Evolutionary conservation across 2,329 filamentous ascomycete genomes (phyloP), one percentile per base, ranked within the genome.

Genomic region (Malbranchea zuffiana): DNA sequence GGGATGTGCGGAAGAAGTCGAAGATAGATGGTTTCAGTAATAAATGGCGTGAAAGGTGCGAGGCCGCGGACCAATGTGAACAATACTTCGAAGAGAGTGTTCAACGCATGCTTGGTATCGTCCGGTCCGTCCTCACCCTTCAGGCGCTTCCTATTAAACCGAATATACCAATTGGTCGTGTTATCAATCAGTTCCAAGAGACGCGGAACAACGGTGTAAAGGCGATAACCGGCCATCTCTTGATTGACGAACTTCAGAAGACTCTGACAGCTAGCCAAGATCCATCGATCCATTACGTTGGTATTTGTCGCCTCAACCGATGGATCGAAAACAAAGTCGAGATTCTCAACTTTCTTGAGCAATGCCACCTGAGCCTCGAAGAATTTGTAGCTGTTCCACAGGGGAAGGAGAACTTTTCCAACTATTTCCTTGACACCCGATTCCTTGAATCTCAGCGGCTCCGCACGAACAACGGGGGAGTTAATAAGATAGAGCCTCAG

Each of bases 141-240:
- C 47, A 94, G 69, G 37, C 87, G 77, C 59, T 82, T 82, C 37
- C 87, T 75, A 67, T 95, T 95, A 68, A 94, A 92, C 43, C 86
- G 75, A 57, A 95, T 95, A 63, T 95, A 95, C 87, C 87, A 95
- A 62, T 96, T 96, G n/a, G 87, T 95, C 3, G 83, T 86, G 62
- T 92, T 86, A 53, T 95, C 88, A 47, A 95, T 92, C 52, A 93
- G 72, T 40, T 72, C 73, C 12, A 93, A 71, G 42, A 96, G 65
- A 45, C 82, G 74, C 5, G 87, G 87, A 29, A 94, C 86, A 29
- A 96, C 88, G 1, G 87, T 96, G 61, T 95, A 96, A 23, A 87
- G 63, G 26, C 82, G 78, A 56, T 85, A 85, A 5, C 66, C 78
- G 69, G 53, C 52, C 88, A 96, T 96, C 63, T 96, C 88, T 50